Evolutionary conservation across 2,329 filamentous ascomycete genomes (phyloP).

Genomic region (Gremmenia infestans): DNA sequence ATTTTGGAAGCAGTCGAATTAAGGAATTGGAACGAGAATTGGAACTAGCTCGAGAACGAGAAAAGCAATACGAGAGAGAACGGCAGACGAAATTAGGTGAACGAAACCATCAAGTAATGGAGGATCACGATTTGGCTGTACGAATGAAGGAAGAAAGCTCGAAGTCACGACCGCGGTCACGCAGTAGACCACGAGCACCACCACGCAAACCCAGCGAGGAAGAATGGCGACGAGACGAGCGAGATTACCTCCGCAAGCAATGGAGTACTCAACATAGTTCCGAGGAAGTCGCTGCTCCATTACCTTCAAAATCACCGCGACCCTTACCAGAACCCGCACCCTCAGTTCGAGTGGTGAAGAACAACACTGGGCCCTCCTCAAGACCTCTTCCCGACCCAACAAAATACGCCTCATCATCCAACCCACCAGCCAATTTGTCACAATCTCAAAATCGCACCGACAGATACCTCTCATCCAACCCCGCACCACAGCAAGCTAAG

Average conservation of each 20-base stretch:
- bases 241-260: conserved; percentile 47
- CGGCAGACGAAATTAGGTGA: conserved; percentile 43
- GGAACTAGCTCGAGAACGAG: conserved; percentile 61
- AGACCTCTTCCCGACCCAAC: conserved; percentile 36
- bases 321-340: conserved; percentile 29
- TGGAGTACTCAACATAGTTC: conserved; percentile 23
- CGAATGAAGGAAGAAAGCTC: conserved; percentile 26
- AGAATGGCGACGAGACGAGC: conserved; percentile 46
- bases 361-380: conserved; percentile 30
- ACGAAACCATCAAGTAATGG: conserved; percentile 20
- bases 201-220: conserved; percentile 34
- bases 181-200: conserved; percentile 25
- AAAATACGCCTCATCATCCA: conserved; percentile 24
- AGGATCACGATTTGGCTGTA: conserved; percentile 27
- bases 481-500: conserved; percentile 35
- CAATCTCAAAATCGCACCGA: conserved; percentile 40
- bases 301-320: conserved; percentile 26
- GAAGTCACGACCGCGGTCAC: conserved; percentile 22
- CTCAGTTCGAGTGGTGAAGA: conserved; percentile 26
- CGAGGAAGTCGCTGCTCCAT: conserved; percentile 11
- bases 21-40: conserved; percentile 74
- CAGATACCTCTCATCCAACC: conserved; percentile 43
- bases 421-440: conserved; percentile 13
- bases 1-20: conserved; percentile 62
- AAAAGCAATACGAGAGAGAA: conserved; percentile 58